phyloP scores from a whole-genome alignment of 257 asterid genomes.

The Primulina tabacum region DNA sequence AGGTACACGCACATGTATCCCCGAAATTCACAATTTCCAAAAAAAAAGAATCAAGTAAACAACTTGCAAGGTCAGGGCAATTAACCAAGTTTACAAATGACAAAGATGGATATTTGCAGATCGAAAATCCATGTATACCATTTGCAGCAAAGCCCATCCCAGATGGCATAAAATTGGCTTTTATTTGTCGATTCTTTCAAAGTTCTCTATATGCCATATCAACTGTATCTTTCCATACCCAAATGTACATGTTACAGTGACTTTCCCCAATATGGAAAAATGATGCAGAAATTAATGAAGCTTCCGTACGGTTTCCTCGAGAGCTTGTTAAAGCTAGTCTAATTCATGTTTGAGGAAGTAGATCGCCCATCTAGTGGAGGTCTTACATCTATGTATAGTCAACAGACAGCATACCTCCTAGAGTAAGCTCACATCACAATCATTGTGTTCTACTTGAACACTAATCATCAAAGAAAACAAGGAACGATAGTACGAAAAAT shows the following conservation, averaged over 20 bases:
- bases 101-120: not conserved
- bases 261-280: not conserved
- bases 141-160: not conserved
- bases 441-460: not conserved
- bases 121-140: not conserved
- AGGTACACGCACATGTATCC: not conserved
- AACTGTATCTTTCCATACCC: not conserved
- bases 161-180: not conserved
- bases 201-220: not conserved
- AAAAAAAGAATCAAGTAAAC: too few species aligned
- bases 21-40: not conserved
- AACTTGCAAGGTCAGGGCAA: not conserved
- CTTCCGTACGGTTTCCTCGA: too few species aligned
- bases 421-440: not conserved
- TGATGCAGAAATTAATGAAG: not conserved
- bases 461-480: not conserved
- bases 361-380: not conserved
- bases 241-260: not conserved
- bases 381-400: not conserved
- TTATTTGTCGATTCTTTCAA: not conserved
- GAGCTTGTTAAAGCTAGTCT: not conserved
- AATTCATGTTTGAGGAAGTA: not conserved
- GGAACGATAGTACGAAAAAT: not conserved
- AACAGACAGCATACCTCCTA: not conserved
- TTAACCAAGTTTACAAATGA: not conserved